phyloP scores from a whole-genome alignment of 2,329 filamentous ascomycete genomes.

The Calonectria fujianensis region DNA sequence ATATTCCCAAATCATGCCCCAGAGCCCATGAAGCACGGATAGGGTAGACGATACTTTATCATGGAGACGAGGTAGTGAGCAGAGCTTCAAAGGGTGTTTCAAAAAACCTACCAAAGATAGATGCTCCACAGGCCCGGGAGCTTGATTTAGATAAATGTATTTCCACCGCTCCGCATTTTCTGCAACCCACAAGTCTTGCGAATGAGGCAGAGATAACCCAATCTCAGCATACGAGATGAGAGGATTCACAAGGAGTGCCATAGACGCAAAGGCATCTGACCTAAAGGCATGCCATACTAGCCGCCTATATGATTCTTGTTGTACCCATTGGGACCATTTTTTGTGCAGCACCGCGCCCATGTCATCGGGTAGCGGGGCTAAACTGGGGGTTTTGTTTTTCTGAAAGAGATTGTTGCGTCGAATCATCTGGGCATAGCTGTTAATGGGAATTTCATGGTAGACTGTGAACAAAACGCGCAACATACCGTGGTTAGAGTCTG shows the following conservation, averaged over 20 bases:
- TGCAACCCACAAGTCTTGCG: not conserved
- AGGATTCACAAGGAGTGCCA: not conserved
- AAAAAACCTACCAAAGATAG: not conserved
- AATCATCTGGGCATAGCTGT: not conserved
- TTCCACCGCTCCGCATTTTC: not conserved
- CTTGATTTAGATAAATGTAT: not conserved
- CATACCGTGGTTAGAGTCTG: not conserved
- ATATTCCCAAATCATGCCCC: slow-evolving; percentile 12
- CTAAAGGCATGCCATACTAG: not conserved
- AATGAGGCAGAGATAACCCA: not conserved
- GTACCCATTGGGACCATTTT: not conserved
- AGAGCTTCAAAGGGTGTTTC: not conserved
- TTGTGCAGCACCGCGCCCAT: not conserved
- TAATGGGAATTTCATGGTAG: not conserved
- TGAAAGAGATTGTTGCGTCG: not conserved
- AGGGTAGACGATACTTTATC: not conserved
- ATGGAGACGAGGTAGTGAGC: not conserved
- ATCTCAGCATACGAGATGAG: not conserved
- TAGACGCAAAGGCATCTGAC: not conserved
- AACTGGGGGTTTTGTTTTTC: not conserved
- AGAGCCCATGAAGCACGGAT: not conserved
- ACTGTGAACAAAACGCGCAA: not conserved
- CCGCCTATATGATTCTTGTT: not conserved
- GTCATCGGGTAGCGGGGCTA: not conserved
- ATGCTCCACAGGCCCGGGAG: not conserved